Conservation (phyloP, 2,329 filamentous ascomycete genomes). For the Colletotrichum magnum region DNA sequence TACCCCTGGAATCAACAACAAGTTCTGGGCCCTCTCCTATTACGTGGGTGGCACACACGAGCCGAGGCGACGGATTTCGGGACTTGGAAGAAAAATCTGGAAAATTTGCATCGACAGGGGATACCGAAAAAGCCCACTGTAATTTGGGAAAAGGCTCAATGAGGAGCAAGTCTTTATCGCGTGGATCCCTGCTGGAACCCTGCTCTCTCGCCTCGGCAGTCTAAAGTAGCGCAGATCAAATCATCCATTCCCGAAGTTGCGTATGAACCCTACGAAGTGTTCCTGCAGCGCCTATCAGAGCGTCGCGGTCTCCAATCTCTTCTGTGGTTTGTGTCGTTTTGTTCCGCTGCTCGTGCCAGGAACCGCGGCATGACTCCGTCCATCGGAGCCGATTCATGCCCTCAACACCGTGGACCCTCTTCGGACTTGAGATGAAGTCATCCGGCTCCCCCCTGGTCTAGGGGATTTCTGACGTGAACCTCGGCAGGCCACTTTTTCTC, state of each 20-base stretch:
- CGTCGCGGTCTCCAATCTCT: constrained; percentile 15
- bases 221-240: constrained; percentile 31
- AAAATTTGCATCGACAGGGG: constrained; percentile 15
- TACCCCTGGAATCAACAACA: neutral
- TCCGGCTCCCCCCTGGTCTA: constrained; percentile 7
- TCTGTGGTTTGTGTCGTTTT: neutral
- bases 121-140: neutral
- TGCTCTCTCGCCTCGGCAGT: constrained; percentile 27
- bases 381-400: constrained; percentile 27
- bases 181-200: constrained; percentile 2
- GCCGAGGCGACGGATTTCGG: constrained; percentile 39
- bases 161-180: neutral
- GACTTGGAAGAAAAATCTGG: constrained; percentile 6
- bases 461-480: constrained; percentile 25
- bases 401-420: neutral
- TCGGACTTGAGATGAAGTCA: constrained; percentile 39
- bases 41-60: constrained; percentile 30
- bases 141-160: neutral
- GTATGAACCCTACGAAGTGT: constrained; percentile 12
- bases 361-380: constrained; percentile 33
- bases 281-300: neutral
- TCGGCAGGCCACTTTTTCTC: constrained; percentile 39
- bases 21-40: neutral
- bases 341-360: constrained; percentile 23
- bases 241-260: neutral